Evolutionary conservation across 345 rosid genomes (phyloP).

Genomic region (Brassica incana): DNA sequence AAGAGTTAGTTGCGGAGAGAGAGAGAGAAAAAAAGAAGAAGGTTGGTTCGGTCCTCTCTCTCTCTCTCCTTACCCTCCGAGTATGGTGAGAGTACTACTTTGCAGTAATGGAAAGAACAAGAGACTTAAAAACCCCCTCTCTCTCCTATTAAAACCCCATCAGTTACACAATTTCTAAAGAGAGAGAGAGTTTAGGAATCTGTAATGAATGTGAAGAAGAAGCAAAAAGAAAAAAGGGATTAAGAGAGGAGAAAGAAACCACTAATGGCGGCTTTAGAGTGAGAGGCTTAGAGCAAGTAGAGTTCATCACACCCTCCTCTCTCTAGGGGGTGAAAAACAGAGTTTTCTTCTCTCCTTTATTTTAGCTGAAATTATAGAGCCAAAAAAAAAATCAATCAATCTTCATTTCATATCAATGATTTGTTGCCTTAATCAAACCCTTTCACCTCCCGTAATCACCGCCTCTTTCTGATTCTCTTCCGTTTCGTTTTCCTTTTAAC

Average conservation of each 20-base stretch:
- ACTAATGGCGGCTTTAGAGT: conserved; percentile 41
- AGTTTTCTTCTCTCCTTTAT: background rate
- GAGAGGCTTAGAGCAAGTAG: conserved; percentile 13
- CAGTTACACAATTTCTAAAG: conserved; percentile 39
- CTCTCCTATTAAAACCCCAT: conserved; percentile 39
- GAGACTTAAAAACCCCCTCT: conserved; percentile 34
- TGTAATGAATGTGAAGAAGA: conserved; percentile 39
- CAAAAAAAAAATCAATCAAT: conserved; percentile 8
- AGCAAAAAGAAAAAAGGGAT: background rate
- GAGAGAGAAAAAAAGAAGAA: conserved; percentile 22
- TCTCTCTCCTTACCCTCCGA: background rate
- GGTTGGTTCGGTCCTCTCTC: conserved; percentile 34
- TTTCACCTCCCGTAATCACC: conserved; percentile 37
- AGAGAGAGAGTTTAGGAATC: conserved; percentile 27
- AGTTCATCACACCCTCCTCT: conserved; percentile 27
- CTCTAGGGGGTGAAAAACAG: conserved; percentile 24
- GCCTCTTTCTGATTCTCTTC: conserved; percentile 37
- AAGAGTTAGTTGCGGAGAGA: conserved; percentile 36
- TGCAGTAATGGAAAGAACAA: conserved; percentile 42
- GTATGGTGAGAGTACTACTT: conserved; percentile 42
- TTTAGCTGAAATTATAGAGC: conserved; percentile 8
- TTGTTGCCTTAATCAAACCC: conserved; percentile 27
- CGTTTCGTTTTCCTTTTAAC: conserved; percentile 24
- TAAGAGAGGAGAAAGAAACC: conserved; percentile 2
- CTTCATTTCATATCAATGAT: conserved; percentile 14